phyloP scores from a whole-genome alignment of 805 yeast genomes.

The Nakazawaea laoshanensis region DNA sequence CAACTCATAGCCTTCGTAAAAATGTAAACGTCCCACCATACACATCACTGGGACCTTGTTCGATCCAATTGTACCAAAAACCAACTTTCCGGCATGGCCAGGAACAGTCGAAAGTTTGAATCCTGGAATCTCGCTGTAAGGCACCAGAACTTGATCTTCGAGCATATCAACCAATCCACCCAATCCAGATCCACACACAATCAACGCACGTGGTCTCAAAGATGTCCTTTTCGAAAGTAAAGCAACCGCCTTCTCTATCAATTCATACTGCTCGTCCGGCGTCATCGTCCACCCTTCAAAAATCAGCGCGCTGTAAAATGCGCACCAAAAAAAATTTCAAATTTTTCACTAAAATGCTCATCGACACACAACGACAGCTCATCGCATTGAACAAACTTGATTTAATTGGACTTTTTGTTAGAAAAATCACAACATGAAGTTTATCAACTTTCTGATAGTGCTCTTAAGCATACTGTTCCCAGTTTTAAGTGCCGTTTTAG shows the following conservation, averaged over 20 bases:
- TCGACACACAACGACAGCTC: too few species aligned
- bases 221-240: neutral
- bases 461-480: too few species aligned
- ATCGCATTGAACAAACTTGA: too few species aligned
- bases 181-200: constrained; percentile 92
- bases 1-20: constrained; percentile 86
- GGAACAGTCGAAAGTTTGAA: constrained; percentile 76
- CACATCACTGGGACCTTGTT: constrained; percentile 74
- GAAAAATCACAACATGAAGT: too few species aligned
- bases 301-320: too few species aligned
- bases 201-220: constrained; percentile 50
- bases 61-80: constrained; percentile 68
- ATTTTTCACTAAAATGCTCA: too few species aligned
- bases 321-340: too few species aligned
- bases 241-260: constrained; percentile 6
- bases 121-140: constrained; percentile 70
- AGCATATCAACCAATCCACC: constrained; percentile 70
- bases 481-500: constrained; percentile 66
- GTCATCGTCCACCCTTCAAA: too few species aligned
- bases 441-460: neutral
- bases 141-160: constrained; percentile 36
- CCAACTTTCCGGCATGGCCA: constrained; percentile 81
- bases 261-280: constrained; percentile 1
- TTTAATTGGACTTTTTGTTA: too few species aligned
- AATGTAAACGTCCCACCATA: constrained; percentile 91